Evolutionary conservation across 2,329 filamentous ascomycete species (phyloP), one percentile per base, ranked within the genome.

Genomic region (Cylindrodendrum hubeiense): DNA sequence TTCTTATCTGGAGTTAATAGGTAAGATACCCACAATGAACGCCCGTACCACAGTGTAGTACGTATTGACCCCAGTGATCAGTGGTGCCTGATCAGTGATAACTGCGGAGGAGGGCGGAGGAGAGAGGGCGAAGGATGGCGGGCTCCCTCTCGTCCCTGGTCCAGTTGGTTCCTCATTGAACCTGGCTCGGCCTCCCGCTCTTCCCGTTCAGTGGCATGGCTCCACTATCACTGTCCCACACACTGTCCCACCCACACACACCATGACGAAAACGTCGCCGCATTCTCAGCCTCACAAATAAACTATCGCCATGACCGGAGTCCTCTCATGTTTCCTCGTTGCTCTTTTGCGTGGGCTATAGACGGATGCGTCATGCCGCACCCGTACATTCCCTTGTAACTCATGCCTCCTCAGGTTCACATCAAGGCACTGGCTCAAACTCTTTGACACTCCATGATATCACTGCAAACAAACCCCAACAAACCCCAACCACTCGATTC

Each of bases 1-100:
- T 26, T 54, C 57, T 60, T 60, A 60, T 60, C 57, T 60, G 26
- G 26, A 54, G 50, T 50, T 33, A 15, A 8, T 39, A 33, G 12
- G 28, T 33, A 28, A 17, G 4, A 19, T 53, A 60, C 33, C 49
- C 57, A 53, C 57, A 28, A 53, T 19, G 47, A 6, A 28, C 47
- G 26, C 10, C 47, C 26, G 28, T 50, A 13, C 39, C 21, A n/a
- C 8, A 4, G 10, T 19, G 13, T 26, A 21, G 15, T 26, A 15
- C 17, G 47, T 37, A 21, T 52, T 46, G 6, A 39, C 47, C 17
- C 24, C 19, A 52, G 21, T 24, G 26, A 28, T 6, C 28, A 30
- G 33, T 28, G 50, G 30, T 21, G 15, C 34, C 34, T 37, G 13
- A 33, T 12, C 15, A 4, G 34, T 28, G 46, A 30, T 49, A 49